phyloP scores from a whole-genome alignment of 2,329 filamentous ascomycete species.

The Phoma sp. region DNA sequence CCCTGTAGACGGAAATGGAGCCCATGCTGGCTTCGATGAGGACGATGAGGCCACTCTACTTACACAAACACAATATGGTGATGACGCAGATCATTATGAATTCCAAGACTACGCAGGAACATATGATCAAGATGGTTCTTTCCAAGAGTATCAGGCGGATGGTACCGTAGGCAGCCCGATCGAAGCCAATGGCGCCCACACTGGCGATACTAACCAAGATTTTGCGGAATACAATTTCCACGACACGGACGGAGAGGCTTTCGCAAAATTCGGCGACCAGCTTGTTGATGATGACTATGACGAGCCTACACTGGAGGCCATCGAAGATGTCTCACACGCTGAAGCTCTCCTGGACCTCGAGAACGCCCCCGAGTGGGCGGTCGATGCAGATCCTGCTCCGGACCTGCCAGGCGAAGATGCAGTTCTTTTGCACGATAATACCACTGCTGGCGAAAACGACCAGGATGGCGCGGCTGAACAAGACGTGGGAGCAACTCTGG shows the following conservation, averaged over 20 bases:
- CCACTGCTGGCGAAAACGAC: conserved; percentile 22
- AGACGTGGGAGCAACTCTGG: conserved; percentile 31
- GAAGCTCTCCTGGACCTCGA: conserved; percentile 31
- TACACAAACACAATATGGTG: conserved; percentile 18
- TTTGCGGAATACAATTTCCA: conserved; percentile 29
- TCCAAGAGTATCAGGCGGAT: conserved; percentile 22
- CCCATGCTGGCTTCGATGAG: conserved; percentile 10
- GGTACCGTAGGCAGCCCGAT: conserved; percentile 20
- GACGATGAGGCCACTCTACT: conserved; percentile 11
- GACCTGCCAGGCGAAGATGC: conserved; percentile 16
- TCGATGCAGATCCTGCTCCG: conserved; percentile 19
- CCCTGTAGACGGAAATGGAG: conserved; percentile 5
- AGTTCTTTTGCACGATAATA: conserved; percentile 19
- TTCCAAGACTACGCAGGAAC: conserved; percentile 26
- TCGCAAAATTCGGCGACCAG: conserved; percentile 21
- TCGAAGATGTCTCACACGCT: conserved; percentile 17
- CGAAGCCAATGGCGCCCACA: conserved; percentile 14
- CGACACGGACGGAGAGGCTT: conserved; percentile 19
- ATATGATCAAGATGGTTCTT: conserved; percentile 18
- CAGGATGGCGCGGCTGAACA: conserved; percentile 34
- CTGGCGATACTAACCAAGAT: conserved; percentile 35
- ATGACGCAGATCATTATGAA: conserved; percentile 20
- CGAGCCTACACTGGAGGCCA: conserved; percentile 15
- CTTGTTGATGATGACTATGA: conserved; percentile 14
- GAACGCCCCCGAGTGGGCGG: conserved; percentile 25